A percentile compares a stretch with the other conserved stretches of the same genome.
Evolutionary conservation across 177 flowering plant species (phyloP).

Genomic region (Telopea speciosissima): DNA sequence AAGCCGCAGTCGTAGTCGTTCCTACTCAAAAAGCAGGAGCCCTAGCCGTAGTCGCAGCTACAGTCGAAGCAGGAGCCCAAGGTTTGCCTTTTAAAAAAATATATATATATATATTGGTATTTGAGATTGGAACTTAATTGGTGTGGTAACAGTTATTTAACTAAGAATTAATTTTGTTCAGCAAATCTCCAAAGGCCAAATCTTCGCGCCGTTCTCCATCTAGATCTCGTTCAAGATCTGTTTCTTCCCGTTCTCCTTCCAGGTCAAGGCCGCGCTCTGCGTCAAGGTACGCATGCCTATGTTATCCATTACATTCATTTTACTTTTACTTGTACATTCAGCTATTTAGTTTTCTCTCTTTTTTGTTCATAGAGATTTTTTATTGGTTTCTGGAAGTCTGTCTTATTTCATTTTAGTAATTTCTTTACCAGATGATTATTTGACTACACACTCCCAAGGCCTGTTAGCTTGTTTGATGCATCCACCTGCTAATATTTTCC

Average conservation of each 20-base stretch:
- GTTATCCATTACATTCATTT: neutral
- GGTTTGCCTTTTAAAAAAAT: constrained; percentile 33
- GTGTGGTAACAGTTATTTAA: neutral
- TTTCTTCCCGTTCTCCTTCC: constrained; percentile 35
- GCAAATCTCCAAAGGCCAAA: constrained; percentile 42
- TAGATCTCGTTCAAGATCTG: constrained; percentile 43
- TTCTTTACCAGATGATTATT: no score
- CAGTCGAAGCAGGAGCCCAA: constrained; percentile 48
- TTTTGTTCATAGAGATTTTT: neutral
- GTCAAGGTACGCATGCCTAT: constrained; percentile 32
- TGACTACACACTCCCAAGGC: no score
- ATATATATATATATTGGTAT: neutral
- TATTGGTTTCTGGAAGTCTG: neutral
- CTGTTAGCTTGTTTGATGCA: no score
- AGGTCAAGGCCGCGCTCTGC: constrained; percentile 26
- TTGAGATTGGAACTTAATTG: neutral
- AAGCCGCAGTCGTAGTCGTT: constrained; percentile 54
- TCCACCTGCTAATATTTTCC: no score
- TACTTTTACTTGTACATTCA: no score
- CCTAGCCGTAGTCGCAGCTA: constrained; percentile 44
- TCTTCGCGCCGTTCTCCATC: constrained; percentile 26
- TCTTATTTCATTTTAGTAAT: no score
- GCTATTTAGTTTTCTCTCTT: neutral
- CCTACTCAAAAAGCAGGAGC: constrained; percentile 48
- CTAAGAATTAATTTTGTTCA: constrained; percentile 22